Evolutionary conservation across 208 protist genomes (phyloP), one percentile per base, ranked within the genome.

Genomic region (Trypanosoma platydactyli): DNA sequence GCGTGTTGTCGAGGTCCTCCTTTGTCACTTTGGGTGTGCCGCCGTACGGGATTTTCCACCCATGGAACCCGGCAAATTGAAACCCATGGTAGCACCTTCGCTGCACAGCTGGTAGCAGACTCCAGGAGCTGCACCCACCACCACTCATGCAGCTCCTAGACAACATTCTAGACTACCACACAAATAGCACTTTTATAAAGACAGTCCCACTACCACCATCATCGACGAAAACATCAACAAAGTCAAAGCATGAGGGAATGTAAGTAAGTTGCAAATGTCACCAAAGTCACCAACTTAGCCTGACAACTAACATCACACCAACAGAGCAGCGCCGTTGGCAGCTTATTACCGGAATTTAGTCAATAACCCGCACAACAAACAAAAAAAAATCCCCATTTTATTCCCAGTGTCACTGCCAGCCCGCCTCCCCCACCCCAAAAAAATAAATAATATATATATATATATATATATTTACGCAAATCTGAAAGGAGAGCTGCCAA

Each of bases 21-120:
- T 88, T 89, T 2, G 83, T 86, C 33, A 91, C 85, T 29, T 65
- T 58, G 7, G 65, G 71, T 50, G 68, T 81, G 30, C 51, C 68
- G 29, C 71, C 71, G 59, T 89, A 94, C 4, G 88, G 88, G 11
- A 94, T 71, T 30, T 73, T 86, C 84, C 84, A 94, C n/a, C 84
- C 83, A 61, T 91, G 80, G 56, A 91, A 88, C 53, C 80, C 73
- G 24, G 80, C 80, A 66, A 91, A 91, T 44, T 89, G 84, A 60
- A 91, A 91, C 38, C 81, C 84, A 61, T 93, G 87, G 59, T 90
- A 89, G 20, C 22, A 44, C 42, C 81, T 70, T 16, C 49, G 42
- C 27, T 78, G 62, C 44, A 54, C 9, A 25, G 54, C 0, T 15
- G 76, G 50, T 16, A 73, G 49, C 3, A 38, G 22, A 46, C 9